These are phyloP conservation scores for Simplicillium sp. DNA, from an alignment of 2,329 filamentous ascomycete genomes.

Conservation along the genomic window DNA sequence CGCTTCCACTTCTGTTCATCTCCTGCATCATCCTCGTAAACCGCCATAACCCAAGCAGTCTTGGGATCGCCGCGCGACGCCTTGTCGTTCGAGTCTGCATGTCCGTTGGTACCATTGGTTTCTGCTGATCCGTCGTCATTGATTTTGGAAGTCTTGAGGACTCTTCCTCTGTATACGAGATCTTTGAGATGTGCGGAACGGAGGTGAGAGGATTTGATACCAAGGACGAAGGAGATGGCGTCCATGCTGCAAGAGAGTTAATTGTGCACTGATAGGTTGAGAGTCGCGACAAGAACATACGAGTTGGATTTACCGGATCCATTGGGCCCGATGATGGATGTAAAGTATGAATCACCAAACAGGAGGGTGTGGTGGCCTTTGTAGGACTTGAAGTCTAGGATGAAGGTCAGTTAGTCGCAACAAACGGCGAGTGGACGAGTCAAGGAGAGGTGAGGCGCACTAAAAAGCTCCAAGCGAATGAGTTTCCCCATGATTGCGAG, in stretches of 20 bases:
- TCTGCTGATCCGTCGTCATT: slow-evolving; percentile 78
- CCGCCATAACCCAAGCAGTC: slow-evolving; percentile 97
- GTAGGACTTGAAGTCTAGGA: slow-evolving; percentile 94
- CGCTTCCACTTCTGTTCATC: slow-evolving; percentile 96
- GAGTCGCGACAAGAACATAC: slow-evolving; percentile 37
- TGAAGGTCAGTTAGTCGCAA: not conserved
- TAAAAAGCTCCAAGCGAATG: slow-evolving; percentile 87
- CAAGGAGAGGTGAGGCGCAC: slow-evolving; percentile 37
- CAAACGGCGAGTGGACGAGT: no score
- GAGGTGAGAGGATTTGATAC: slow-evolving; percentile 96
- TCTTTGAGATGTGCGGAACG: slow-evolving; percentile 91
- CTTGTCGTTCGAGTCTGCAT: slow-evolving; percentile 50
- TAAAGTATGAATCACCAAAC: slow-evolving; percentile 97
- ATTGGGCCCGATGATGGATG: slow-evolving; percentile 98
- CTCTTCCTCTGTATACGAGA: slow-evolving; percentile 89
- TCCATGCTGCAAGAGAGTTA: slow-evolving; percentile 62
- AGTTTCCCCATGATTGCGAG: slow-evolving; percentile 79
- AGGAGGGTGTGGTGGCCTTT: slow-evolving; percentile 91
- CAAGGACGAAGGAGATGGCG: slow-evolving; percentile 96
- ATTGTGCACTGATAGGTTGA: no score
- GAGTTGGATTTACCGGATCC: slow-evolving; percentile 98
- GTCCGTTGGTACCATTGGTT: slow-evolving; percentile 52
- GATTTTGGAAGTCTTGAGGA: slow-evolving; percentile 85
- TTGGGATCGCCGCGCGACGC: slow-evolving; percentile 76
- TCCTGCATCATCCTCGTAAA: slow-evolving; percentile 94